phyloP scores from a whole-genome alignment of 306 rosid species.

The Vigna trinervia region DNA sequence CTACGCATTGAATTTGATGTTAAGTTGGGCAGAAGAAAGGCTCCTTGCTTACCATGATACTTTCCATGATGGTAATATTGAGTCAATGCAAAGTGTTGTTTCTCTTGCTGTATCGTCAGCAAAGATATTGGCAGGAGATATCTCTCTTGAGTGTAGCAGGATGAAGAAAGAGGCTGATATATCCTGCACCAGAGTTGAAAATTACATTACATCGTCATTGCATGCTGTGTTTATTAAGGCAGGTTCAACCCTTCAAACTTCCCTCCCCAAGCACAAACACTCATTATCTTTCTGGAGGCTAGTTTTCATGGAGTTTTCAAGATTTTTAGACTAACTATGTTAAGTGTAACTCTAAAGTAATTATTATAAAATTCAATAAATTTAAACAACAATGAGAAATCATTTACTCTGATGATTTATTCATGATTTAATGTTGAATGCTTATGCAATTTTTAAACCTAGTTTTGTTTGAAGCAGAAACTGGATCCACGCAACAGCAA shows the following conservation, averaged over 20 bases:
- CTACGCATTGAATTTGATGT: conserved; percentile 54
- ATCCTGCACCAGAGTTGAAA: conserved; percentile 61
- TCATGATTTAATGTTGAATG: conserved; percentile 2
- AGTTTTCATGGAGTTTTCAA: background rate
- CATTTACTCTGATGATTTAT: background rate
- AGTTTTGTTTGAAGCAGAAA: conserved; percentile 56
- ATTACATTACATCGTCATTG: conserved; percentile 74
- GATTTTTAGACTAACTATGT: background rate
- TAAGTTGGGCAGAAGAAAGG: conserved; percentile 76
- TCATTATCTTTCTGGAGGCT: background rate
- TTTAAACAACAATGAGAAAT: no score
- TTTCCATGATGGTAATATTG: conserved; percentile 67
- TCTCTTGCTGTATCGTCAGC: conserved; percentile 72
- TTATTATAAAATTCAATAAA: background rate
- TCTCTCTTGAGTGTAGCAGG: conserved; percentile 50
- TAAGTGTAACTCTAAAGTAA: background rate
- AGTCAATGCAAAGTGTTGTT: conserved; percentile 65
- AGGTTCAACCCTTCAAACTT: conserved; percentile 51
- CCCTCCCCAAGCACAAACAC: conserved; percentile 3
- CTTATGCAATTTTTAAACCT: background rate
- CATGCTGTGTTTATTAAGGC: conserved; percentile 76
- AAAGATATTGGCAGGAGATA: conserved; percentile 61
- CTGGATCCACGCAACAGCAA: conserved; percentile 51
- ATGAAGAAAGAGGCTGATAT: conserved; percentile 59
- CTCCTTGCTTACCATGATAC: conserved; percentile 67